These are phyloP conservation scores for Nicotiana tomentosiformis DNA, from an alignment of 257 asterid genomes.

Conservation along the genomic window DNA sequence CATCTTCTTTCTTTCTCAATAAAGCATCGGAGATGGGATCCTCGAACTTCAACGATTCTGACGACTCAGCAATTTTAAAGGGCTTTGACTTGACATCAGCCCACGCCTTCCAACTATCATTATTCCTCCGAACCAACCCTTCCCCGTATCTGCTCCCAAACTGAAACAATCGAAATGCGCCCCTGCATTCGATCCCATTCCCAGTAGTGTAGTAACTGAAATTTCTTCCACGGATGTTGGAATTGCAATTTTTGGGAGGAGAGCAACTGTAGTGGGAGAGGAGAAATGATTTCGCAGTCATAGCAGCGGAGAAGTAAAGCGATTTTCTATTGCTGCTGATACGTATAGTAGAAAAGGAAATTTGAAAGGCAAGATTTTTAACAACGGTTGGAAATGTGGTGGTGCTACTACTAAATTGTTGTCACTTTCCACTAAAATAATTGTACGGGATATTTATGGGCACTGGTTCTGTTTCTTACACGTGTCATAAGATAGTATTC, in stretches of 20 bases:
- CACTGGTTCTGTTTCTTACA: slow-evolving; percentile 23
- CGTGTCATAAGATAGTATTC: slow-evolving; percentile 8
- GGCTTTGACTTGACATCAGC: slow-evolving; percentile 66
- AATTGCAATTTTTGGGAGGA: slow-evolving; percentile 44
- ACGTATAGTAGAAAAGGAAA: neutral
- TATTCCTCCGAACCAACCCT: slow-evolving; percentile 21
- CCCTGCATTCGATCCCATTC: neutral
- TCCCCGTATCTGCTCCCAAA: slow-evolving; percentile 3
- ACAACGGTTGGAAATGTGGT: neutral
- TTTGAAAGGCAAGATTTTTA: neutral
- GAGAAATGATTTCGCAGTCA: slow-evolving; percentile 60
- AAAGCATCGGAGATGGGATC: slow-evolving; percentile 22
- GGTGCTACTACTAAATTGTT: neutral
- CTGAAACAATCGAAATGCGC: slow-evolving; percentile 20
- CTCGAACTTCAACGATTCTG: slow-evolving; percentile 32
- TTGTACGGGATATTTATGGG: slow-evolving; percentile 22
- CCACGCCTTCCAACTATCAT: slow-evolving; percentile 35
- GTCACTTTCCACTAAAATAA: neutral
- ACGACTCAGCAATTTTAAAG: slow-evolving; percentile 40
- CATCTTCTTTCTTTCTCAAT: slow-evolving; percentile 17
- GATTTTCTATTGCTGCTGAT: neutral
- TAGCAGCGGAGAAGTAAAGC: slow-evolving; percentile 21
- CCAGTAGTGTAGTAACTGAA: neutral
- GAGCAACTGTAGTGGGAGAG: slow-evolving; percentile 31
- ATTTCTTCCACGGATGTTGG: neutral